phyloP scores from a whole-genome alignment of 305 asterid genomes.

The Petunia hybrid region DNA sequence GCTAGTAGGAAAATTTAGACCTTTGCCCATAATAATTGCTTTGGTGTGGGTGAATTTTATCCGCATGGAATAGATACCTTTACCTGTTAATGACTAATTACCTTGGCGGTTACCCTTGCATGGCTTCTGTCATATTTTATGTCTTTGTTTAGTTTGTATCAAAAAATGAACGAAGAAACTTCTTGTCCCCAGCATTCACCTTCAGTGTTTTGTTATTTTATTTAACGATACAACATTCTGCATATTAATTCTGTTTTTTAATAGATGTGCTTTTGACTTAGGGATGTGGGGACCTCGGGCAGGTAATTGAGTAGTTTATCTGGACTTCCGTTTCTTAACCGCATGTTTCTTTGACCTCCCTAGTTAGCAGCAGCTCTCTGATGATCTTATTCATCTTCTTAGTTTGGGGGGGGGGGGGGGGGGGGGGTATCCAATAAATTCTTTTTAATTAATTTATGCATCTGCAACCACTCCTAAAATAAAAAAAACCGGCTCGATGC shows the following conservation, averaged over 20 bases:
- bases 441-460: neutral
- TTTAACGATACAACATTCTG: neutral
- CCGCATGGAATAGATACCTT: neutral
- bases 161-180: neutral
- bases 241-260: neutral
- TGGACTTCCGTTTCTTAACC: neutral
- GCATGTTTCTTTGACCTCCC: neutral
- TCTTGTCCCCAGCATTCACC: neutral
- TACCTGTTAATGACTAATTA: neutral
- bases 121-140: neutral
- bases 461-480: neutral
- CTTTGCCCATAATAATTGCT: neutral
- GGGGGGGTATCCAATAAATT: neutral
- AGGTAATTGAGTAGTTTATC: neutral
- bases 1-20: neutral
- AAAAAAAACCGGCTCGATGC: neutral
- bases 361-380: slow-evolving; percentile 4
- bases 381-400: neutral
- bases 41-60: slow-evolving; percentile 6
- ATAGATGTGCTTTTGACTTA: neutral
- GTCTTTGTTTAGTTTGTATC: neutral
- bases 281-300: neutral
- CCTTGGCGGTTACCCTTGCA: neutral
- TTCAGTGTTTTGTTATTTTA: neutral
- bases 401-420: neutral